Evolutionary conservation across 2,329 filamentous ascomycete species (phyloP).

Genomic region (Colletotrichum chrysophilum): DNA sequence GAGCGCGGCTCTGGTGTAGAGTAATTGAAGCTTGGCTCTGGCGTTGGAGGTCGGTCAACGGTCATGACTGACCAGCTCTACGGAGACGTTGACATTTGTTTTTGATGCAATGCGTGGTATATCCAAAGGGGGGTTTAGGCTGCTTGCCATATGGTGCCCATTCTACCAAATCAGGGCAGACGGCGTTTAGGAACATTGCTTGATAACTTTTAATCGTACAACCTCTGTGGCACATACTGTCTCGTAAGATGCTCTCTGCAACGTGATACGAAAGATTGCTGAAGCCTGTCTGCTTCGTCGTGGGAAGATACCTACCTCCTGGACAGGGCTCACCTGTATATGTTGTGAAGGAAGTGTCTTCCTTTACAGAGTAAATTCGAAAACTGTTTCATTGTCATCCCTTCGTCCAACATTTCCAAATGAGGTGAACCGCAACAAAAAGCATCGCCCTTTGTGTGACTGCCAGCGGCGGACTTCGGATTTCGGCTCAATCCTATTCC

Average conservation of each 20-base stretch:
- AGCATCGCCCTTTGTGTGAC: background rate
- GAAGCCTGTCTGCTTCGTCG: background rate
- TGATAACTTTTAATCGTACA: constrained; percentile 13
- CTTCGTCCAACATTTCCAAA: background rate
- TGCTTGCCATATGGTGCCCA: background rate
- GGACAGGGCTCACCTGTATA: background rate
- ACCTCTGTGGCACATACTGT: background rate
- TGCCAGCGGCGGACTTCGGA: background rate
- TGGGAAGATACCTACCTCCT: accelerated
- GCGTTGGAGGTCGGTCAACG: constrained; percentile 3
- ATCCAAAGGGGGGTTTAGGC: background rate
- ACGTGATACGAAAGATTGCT: background rate
- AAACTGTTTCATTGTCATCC: background rate
- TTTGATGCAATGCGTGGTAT: background rate
- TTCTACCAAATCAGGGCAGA: background rate
- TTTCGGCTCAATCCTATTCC: background rate
- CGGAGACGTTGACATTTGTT: background rate
- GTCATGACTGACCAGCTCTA: background rate
- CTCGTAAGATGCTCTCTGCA: background rate
- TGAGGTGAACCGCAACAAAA: background rate
- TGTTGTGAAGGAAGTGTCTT: background rate
- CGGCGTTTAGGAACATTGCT: constrained; percentile 7
- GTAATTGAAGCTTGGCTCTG: background rate
- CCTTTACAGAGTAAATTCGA: background rate
- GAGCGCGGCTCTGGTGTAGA: background rate